Evolutionary conservation across 495 filamentous ascomycete genomes (phyloP).

Genomic region (Trichodelitschia bisporula): DNA sequence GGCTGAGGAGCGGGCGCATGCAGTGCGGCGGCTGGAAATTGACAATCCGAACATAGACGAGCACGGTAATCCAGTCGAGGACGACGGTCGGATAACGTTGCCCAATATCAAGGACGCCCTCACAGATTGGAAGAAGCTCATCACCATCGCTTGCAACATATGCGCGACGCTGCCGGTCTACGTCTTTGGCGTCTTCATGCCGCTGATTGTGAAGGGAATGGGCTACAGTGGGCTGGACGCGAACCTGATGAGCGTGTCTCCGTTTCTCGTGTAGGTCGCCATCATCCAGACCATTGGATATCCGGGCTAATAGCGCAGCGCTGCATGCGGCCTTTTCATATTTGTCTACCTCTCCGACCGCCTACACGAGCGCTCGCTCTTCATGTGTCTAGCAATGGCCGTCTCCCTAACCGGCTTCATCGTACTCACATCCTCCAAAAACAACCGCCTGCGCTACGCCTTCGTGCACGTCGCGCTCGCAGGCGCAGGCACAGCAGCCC

Average conservation of each 20-base stretch:
- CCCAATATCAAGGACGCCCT: conserved; percentile 3
- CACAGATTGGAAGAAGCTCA: conserved; percentile 3
- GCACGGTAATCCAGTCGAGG: too few species aligned
- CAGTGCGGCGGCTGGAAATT: conserved; percentile 2
- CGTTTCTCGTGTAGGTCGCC: conserved; percentile 6
- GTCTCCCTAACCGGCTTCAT: conserved; percentile 5
- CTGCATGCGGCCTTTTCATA: too few species aligned
- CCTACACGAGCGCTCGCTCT: too few species aligned
- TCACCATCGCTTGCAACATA: conserved; percentile 3
- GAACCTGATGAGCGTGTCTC: conserved; percentile 6
- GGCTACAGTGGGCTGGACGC: conserved; percentile 4
- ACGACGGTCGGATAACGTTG: neutral
- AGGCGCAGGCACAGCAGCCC: conserved; percentile 4
- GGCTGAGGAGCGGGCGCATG: conserved; percentile 2
- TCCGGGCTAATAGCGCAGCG: too few species aligned
- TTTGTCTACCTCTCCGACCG: too few species aligned
- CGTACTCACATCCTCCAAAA: neutral
- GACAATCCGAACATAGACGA: too few species aligned
- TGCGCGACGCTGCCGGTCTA: conserved; percentile 2
- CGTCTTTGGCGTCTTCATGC: conserved; percentile 4
- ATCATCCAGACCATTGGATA: too few species aligned
- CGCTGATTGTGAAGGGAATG: conserved; percentile 4
- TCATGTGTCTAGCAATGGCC: too few species aligned
- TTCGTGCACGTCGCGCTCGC: conserved; percentile 3
- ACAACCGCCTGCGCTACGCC: conserved; percentile 2